These are phyloP conservation scores for Gracilaria vermiculophylla DNA, from an alignment of 23 red algal genomes.

Conservation along the genomic window DNA sequence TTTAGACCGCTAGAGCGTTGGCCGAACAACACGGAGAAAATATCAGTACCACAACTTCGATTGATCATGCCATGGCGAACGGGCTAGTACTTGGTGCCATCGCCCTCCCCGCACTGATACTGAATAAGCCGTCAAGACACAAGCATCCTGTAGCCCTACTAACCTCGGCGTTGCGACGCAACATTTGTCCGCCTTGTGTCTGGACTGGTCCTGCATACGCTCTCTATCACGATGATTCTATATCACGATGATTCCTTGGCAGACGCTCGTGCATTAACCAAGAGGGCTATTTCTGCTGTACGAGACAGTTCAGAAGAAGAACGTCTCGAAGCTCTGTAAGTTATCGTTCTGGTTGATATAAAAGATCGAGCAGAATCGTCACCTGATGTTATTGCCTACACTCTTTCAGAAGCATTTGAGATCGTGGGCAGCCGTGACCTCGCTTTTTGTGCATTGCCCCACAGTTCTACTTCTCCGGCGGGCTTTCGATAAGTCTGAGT, in stretches of 20 bases:
- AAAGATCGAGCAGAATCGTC: not conserved
- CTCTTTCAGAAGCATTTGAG: slow-evolving; percentile 39
- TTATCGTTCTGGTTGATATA: slow-evolving; percentile 36
- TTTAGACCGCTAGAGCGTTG: slow-evolving; percentile 55
- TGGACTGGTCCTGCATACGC: slow-evolving; percentile 68
- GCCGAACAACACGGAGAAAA: slow-evolving; percentile 44
- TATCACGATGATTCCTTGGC: slow-evolving; percentile 6
- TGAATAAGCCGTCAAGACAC: not conserved
- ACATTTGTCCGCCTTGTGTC: slow-evolving; percentile 33
- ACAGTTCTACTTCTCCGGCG: slow-evolving; percentile 45
- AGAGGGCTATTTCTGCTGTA: slow-evolving; percentile 30
- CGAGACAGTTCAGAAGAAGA: slow-evolving; percentile 9
- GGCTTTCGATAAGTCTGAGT: slow-evolving; percentile 19
- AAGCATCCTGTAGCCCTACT: slow-evolving; percentile 49
- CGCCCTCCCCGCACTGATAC: slow-evolving; percentile 24
- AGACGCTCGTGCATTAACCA: slow-evolving; percentile 15
- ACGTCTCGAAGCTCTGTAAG: slow-evolving; percentile 51
- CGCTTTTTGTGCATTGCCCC: slow-evolving; percentile 34
- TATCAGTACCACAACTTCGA: slow-evolving; percentile 36
- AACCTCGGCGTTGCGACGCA: slow-evolving; percentile 16
- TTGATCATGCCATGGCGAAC: slow-evolving; percentile 56
- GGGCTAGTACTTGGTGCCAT: slow-evolving; percentile 43
- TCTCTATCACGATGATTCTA: no score
- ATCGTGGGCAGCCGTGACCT: slow-evolving; percentile 36
- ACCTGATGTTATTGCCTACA: slow-evolving; percentile 4